Evolutionary conservation across 495 filamentous ascomycete genomes (phyloP).

Genomic region (Hyphodiscus hymeniophilus): DNA sequence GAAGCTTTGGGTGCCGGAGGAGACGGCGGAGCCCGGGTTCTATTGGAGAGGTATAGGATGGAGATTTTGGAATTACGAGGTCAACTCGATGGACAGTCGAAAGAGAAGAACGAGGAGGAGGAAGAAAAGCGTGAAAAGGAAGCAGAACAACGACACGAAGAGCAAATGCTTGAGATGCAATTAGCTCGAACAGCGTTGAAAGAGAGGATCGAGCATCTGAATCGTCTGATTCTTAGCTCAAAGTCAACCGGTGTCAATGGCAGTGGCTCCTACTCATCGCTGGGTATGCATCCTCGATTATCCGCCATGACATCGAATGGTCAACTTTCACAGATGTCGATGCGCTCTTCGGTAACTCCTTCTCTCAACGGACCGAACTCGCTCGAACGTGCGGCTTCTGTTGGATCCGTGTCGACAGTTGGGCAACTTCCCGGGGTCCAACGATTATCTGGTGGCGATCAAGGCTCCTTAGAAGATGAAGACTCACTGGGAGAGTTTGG

Average conservation of each 20-base stretch:
- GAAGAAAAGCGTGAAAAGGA: conserved; percentile 71
- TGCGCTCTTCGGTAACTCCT: conserved; percentile 64
- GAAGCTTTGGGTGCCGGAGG: conserved; percentile 69
- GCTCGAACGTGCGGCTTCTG: conserved; percentile 55
- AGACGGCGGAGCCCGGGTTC: conserved; percentile 75
- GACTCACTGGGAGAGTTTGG: conserved; percentile 76
- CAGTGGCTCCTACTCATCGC: conserved; percentile 60
- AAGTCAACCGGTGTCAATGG: conserved; percentile 91
- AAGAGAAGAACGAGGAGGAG: conserved; percentile 57
- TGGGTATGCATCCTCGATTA: conserved; percentile 60
- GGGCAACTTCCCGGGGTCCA: conserved; percentile 30
- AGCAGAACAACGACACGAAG: conserved; percentile 78
- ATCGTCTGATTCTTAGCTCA: conserved; percentile 88
- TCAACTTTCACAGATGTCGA: conserved; percentile 41
- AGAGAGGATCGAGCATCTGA: conserved; percentile 95
- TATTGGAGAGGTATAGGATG: conserved; percentile 89
- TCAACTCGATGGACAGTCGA: conserved; percentile 74
- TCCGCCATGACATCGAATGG: conserved; percentile 40
- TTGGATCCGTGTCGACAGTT: conserved; percentile 56
- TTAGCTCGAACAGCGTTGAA: conserved; percentile 91
- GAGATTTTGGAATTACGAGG: conserved; percentile 78
- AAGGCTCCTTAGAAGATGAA: conserved; percentile 48
- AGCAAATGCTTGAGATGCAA: conserved; percentile 98
- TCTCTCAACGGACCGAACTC: conserved; percentile 53
- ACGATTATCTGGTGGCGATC: conserved; percentile 31